These are phyloP conservation scores for Ogataea thermomethanolica DNA, from an alignment of 805 yeast species.

Conservation along the genomic window DNA sequence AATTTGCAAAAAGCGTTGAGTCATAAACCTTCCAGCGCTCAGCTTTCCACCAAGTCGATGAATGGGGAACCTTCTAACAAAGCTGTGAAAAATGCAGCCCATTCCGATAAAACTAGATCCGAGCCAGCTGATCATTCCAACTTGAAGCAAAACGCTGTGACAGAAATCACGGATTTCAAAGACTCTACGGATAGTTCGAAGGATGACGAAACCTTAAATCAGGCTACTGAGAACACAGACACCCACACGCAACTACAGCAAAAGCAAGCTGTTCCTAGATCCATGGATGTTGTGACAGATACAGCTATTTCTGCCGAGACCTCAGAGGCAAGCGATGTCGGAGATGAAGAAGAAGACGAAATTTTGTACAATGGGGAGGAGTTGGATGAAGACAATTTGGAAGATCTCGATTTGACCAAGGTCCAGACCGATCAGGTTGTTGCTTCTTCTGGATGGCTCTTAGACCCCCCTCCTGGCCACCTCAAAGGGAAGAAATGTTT, in stretches of 20 bases:
- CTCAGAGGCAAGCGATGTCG: constrained; percentile 18
- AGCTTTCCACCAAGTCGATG: constrained; percentile 4
- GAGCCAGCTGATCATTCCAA: constrained; percentile 9
- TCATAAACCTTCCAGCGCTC: constrained; percentile 18
- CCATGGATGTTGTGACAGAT: constrained; percentile 10
- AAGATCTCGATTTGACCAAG: constrained; percentile 53
- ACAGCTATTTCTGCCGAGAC: constrained; percentile 12
- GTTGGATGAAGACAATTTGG: constrained; percentile 22
- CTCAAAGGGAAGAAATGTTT: constrained; percentile 75
- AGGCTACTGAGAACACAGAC: constrained; percentile 11
- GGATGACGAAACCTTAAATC: constrained; percentile 31
- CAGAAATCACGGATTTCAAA: constrained; percentile 32
- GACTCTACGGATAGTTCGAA: constrained; percentile 36
- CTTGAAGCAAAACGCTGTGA: constrained; percentile 19
- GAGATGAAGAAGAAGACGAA: constrained; percentile 19
- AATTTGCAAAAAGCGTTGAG: constrained; percentile 34
- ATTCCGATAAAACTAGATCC: neutral
- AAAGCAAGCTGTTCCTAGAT: constrained; percentile 16
- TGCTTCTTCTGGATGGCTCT: constrained; percentile 61
- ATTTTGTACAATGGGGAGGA: constrained; percentile 20
- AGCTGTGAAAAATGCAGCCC: neutral
- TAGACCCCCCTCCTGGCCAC: constrained; percentile 50
- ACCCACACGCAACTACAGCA: constrained; percentile 11
- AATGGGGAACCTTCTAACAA: neutral
- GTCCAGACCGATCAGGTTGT: constrained; percentile 71